phyloP scores from a whole-genome alignment of 116 monocot genomes.

The Trichopus zeylanicus region DNA sequence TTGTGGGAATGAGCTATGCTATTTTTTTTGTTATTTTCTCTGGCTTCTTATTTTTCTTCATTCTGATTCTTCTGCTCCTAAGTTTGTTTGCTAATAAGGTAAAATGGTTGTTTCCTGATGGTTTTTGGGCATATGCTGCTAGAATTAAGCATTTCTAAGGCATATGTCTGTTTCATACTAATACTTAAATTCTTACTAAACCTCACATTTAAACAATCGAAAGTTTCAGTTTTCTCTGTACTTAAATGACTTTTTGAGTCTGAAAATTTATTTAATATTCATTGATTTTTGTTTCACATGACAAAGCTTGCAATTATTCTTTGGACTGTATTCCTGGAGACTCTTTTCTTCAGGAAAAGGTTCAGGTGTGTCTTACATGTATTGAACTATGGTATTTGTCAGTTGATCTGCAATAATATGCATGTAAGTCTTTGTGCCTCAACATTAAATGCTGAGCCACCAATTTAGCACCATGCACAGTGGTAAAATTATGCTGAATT shows the following conservation, averaged over 20 bases:
- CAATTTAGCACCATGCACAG: too few relatives aligned
- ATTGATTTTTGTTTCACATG: slow-evolving; percentile 32
- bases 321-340: slow-evolving; percentile 69
- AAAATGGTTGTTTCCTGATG: not conserved
- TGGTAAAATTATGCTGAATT: too few relatives aligned
- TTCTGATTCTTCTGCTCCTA: not conserved
- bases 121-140: not conserved
- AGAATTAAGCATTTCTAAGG: not conserved
- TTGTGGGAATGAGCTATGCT: not conserved
- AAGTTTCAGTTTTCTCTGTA: too few relatives aligned
- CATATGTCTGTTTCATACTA: not conserved
- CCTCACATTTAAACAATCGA: too few relatives aligned
- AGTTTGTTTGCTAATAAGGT: not conserved
- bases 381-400: not conserved
- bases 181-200: too few relatives aligned
- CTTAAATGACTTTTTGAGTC: too few relatives aligned
- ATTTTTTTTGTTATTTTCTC: not conserved
- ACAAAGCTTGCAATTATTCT: slow-evolving; percentile 84
- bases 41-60: not conserved
- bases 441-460: too few relatives aligned
- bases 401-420: too few relatives aligned
- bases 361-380: slow-evolving; percentile 47
- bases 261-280: not conserved
- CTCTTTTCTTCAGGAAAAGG: slow-evolving; percentile 63
- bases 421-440: too few relatives aligned